phyloP scores from a whole-genome alignment of 495 filamentous ascomycete species.

The Penicillium macrosclerotiorum region DNA sequence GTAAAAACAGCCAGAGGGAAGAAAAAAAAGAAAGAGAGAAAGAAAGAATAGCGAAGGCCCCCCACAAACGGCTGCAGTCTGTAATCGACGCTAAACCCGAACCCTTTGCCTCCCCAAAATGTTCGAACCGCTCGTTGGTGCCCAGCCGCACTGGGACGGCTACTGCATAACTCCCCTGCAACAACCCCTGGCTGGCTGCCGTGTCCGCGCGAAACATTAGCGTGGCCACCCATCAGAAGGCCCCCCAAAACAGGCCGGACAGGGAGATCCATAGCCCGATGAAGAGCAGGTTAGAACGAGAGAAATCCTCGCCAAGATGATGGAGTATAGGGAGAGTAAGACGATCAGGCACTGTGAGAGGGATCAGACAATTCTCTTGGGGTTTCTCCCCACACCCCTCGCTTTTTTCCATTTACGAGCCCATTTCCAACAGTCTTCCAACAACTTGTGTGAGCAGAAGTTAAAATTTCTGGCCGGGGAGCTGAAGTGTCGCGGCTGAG shows the following conservation, averaged over 20 bases:
- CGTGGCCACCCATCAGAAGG: conserved; percentile 14
- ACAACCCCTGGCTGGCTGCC: conserved; percentile 14
- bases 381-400: too few relatives aligned
- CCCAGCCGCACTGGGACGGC: not conserved
- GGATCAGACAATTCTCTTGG: too few relatives aligned
- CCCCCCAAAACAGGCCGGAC: too few relatives aligned
- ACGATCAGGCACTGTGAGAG: too few relatives aligned
- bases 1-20: too few relatives aligned
- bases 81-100: not conserved
- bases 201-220: conserved; percentile 10
- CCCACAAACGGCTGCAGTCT: not conserved
- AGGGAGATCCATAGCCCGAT: too few relatives aligned
- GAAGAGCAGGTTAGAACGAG: too few relatives aligned
- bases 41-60: too few relatives aligned
- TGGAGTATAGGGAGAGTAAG: too few relatives aligned
- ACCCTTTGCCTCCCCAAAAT: not conserved
- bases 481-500: not conserved
- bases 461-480: conserved; percentile 4
- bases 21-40: too few relatives aligned
- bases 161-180: conserved; percentile 1
- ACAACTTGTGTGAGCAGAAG: conserved; percentile 10
- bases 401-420: too few relatives aligned
- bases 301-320: not conserved
- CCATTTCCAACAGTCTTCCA: too few relatives aligned
- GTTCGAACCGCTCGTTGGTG: not conserved